Conservation (phyloP, 176 grass and related monocot species). For the Phoenix roebelenii region DNA sequence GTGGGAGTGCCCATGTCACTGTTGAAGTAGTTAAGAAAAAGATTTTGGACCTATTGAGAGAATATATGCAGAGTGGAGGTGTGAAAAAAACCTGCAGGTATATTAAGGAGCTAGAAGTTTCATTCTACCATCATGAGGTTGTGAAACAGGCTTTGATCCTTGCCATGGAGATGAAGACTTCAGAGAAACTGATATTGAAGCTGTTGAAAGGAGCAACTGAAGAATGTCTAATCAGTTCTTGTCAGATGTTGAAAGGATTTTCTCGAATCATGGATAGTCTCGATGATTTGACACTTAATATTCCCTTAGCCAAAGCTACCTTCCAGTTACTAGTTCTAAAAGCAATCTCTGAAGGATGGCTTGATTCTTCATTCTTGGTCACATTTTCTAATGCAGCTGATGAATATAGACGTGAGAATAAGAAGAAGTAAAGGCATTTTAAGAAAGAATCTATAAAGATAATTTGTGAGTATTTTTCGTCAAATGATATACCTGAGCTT, state of each 20-base stretch:
- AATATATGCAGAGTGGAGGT: slow-evolving; percentile 57
- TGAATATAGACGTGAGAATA: slow-evolving; percentile 19
- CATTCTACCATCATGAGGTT: slow-evolving; percentile 87
- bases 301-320: slow-evolving; percentile 50
- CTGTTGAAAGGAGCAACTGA: slow-evolving; percentile 48
- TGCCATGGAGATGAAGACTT: slow-evolving; percentile 43
- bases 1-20: slow-evolving; percentile 48
- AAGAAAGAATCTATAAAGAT: slow-evolving; percentile 70
- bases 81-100: slow-evolving; percentile 63
- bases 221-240: slow-evolving; percentile 66
- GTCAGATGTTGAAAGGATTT: slow-evolving; percentile 79
- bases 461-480: slow-evolving; percentile 82
- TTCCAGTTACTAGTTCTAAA: slow-evolving; percentile 49
- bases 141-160: slow-evolving; percentile 69
- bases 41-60: slow-evolving; percentile 55
- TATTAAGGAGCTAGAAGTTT: slow-evolving; percentile 66
- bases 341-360: slow-evolving; percentile 60
- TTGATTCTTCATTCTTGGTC: slow-evolving; percentile 44
- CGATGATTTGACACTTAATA: slow-evolving; percentile 72
- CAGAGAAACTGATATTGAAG: slow-evolving; percentile 45
- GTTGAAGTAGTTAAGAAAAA: slow-evolving; percentile 72
- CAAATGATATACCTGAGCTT: slow-evolving; percentile 66
- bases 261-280: slow-evolving; percentile 49
- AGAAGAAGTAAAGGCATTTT: slow-evolving; percentile 46
- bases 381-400: slow-evolving; percentile 2